Base-by-base conservation (phyloP, 306 rosid species). In the Glycine tomentella region DNA sequence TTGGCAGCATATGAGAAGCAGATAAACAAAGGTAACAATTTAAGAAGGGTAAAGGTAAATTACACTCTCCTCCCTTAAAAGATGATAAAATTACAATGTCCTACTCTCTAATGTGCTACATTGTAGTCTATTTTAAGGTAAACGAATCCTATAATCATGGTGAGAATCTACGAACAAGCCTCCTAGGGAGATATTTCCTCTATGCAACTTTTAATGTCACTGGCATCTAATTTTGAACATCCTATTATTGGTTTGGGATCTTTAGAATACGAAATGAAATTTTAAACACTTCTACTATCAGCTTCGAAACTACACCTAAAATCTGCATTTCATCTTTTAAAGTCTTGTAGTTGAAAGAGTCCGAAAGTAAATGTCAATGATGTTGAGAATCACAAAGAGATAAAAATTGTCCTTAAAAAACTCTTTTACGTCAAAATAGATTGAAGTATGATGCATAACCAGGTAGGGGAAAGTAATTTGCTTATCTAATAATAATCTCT, bases 1-100 rank as follows among this genome's bases (percentile, higher is more conserved):
- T 87, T 56, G 63, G 52, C 53, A 46, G 63, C 80, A 78, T 57
- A 68, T 83, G 52, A 78, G 84, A 82, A 84, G 51, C 70, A 81
- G 82, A 87, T 83, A 64, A 83, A 74, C 56, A 59, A n/a, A 75
- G 33, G 76, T 81, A 66, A 42, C 59, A 17, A 70, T 13, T 20
- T 25, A 48, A 20, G 16, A 48, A 20, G 16, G 8, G 46, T 45
- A 45, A 68, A 16, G n/a, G 36, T 49, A 48, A 70, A 17, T 16
- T 17, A 46, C 10, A 48, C 44, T 48, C 31, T 25, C 20, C 55
- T 46, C 74, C 55, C 12, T 48, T 11, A 0, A 3, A 11, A 48
- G 16, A 70, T 70, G 20, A 6, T 49, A 49, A 10, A 67, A 17
- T 66, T 45, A 69, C 74, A 69, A 7, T 9, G 56, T 69, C 51